Evolutionary conservation across 1,284 basidiomycete genomes (phyloP).

Genomic region (Marasmius sp.): DNA sequence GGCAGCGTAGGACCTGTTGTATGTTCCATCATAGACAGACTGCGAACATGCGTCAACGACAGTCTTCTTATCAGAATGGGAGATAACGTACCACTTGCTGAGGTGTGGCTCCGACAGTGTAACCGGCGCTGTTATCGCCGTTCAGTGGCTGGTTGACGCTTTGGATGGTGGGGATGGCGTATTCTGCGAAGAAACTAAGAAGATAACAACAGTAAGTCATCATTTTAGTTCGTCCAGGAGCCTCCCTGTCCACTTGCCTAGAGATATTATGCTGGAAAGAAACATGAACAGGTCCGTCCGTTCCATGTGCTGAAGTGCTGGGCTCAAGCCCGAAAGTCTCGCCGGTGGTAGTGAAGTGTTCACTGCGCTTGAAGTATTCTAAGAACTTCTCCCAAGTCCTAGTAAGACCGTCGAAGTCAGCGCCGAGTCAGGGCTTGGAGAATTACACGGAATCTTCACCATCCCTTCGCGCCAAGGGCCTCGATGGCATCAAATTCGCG

Average conservation of each 20-base stretch:
- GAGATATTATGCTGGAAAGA: background rate
- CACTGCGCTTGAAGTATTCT: conserved; percentile 8
- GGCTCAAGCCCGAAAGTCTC: background rate
- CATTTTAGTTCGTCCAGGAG: background rate
- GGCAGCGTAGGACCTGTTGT: conserved; percentile 11
- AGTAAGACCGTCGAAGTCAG: background rate
- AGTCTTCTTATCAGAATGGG: background rate
- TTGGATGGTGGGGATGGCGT: background rate
- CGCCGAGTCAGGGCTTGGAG: background rate
- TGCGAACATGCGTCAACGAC: background rate
- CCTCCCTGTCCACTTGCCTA: background rate
- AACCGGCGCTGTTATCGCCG: background rate
- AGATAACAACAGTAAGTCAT: background rate
- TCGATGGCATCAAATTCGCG: conserved; percentile 3
- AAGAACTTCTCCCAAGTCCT: conserved; percentile 13
- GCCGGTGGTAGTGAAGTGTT: conserved; percentile 6
- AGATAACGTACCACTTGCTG: conserved; percentile 5
- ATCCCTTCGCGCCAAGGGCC: conserved; percentile 9
- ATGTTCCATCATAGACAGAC: background rate
- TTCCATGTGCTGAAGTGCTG: conserved; percentile 5
- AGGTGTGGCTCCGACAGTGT: background rate
- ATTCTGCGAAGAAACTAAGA: background rate
- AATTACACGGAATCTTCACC: conserved; percentile 2
- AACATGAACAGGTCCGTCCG: conserved; percentile 5
- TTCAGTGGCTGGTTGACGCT: background rate